Conservation (phyloP, 2,329 filamentous ascomycete species). For the Neocatenulostroma microsporum region DNA sequence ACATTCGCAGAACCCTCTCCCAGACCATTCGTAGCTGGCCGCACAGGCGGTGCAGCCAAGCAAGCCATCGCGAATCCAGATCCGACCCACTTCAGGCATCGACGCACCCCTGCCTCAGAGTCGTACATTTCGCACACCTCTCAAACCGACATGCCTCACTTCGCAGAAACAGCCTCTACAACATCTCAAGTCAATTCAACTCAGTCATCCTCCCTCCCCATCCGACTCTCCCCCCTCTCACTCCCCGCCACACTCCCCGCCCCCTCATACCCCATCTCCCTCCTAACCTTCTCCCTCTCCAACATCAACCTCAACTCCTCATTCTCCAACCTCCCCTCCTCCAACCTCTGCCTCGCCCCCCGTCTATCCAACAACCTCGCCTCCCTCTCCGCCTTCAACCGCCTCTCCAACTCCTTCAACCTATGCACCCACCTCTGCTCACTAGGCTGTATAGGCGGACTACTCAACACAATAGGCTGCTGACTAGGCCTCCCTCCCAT, state of each 20-base stretch:
- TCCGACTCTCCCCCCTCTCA: slow-evolving; percentile 1
- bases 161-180: no score
- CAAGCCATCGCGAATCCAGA: no score
- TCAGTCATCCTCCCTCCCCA: background rate
- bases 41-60: no score
- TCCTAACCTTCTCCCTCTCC: slow-evolving; percentile 47
- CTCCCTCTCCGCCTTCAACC: slow-evolving; percentile 85
- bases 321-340: slow-evolving; percentile 68
- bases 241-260: slow-evolving; percentile 6
- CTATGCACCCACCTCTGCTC: slow-evolving; percentile 79
- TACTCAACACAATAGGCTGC: slow-evolving; percentile 39
- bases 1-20: no score
- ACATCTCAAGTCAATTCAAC: no score
- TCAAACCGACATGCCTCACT: no score
- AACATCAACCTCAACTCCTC: slow-evolving; percentile 60
- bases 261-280: slow-evolving; percentile 16
- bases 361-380: slow-evolving; percentile 74
- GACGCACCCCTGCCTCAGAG: no score
- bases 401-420: slow-evolving; percentile 76
- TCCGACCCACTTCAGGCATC: no score
- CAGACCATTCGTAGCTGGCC: no score
- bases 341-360: slow-evolving; percentile 70
- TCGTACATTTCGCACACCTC: no score
- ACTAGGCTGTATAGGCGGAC: slow-evolving; percentile 37
- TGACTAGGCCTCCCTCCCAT: slow-evolving; percentile 5